Evolutionary conservation across 208 protist genomes (phyloP).

Genomic region (Naegleria fowleri): DNA sequence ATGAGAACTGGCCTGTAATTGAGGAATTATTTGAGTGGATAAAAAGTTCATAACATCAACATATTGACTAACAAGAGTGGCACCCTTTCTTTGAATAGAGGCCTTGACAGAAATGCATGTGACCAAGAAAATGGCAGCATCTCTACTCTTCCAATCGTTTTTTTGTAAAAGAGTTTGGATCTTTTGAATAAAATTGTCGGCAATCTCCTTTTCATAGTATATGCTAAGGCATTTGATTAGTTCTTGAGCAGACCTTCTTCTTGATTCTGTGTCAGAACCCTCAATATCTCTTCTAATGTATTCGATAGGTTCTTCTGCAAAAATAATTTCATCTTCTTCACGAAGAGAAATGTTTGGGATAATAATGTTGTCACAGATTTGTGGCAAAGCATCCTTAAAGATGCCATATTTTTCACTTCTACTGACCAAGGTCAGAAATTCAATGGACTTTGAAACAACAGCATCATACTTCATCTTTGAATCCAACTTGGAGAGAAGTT

Average conservation of each 20-base stretch:
- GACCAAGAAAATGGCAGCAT: constrained; percentile 88
- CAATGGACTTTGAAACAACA: constrained; percentile 70
- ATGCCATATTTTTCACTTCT: constrained; percentile 61
- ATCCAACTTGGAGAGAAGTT: constrained; percentile 56
- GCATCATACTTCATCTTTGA: background rate
- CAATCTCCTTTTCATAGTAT: constrained; percentile 56
- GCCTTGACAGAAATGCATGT: constrained; percentile 67
- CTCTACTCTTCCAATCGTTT: constrained; percentile 82
- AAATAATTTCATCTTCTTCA: constrained; percentile 83
- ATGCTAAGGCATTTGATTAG: constrained; percentile 75
- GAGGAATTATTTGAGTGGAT: constrained; percentile 65
- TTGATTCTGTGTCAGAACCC: constrained; percentile 82
- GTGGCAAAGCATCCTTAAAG: constrained; percentile 67
- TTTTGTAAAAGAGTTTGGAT: constrained; percentile 51
- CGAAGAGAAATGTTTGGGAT: constrained; percentile 81
- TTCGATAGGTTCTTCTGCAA: constrained; percentile 77
- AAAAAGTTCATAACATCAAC: constrained; percentile 82
- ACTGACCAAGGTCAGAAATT: constrained; percentile 75
- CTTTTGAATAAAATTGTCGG: constrained; percentile 56
- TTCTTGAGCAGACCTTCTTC: constrained; percentile 77
- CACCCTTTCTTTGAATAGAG: constrained; percentile 48
- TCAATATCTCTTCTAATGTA: constrained; percentile 94
- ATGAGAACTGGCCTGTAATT: constrained; percentile 55
- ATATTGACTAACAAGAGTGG: constrained; percentile 58
- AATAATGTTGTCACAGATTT: constrained; percentile 80